Percentiles rank a stretch among this genome's conserved stretches.
These are phyloP conservation scores for Colletotrichum sublineola DNA, from an alignment of 2,329 filamentous ascomycete genomes.

Conservation along the genomic window DNA sequence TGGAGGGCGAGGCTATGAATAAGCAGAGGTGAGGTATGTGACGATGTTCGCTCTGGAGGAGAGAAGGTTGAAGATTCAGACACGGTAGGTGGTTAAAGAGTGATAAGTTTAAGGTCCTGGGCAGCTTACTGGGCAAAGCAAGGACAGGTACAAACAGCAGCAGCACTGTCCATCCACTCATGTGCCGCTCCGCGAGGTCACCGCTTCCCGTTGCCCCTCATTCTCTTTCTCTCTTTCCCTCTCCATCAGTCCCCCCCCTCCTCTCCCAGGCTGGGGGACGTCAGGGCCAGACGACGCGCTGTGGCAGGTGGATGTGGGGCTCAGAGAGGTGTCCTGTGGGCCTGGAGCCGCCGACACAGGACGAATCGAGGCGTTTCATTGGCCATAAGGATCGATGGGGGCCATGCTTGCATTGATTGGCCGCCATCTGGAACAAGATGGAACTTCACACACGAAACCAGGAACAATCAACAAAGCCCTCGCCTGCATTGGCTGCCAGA, in stretches of 20 bases:
- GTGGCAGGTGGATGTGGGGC: slow-evolving; percentile 25
- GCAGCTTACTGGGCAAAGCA: not conserved
- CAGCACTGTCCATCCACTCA: slow-evolving; percentile 1
- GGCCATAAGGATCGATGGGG: not conserved
- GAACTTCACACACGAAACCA: slow-evolving; percentile 43
- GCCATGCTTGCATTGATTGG: slow-evolving; percentile 37
- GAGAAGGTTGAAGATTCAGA: slow-evolving; percentile 31
- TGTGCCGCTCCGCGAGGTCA: slow-evolving; percentile 24
- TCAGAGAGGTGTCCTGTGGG: slow-evolving; percentile 17
- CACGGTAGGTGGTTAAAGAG: slow-evolving; percentile 1
- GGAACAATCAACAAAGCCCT: slow-evolving; percentile 30
- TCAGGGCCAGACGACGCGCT: slow-evolving; percentile 24
- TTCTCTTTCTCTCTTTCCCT: slow-evolving; percentile 2
- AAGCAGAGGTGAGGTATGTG: slow-evolving; percentile 20
- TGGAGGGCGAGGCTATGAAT: slow-evolving; percentile 17
- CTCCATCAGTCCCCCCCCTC: not conserved
- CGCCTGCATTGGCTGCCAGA: slow-evolving; percentile 1
- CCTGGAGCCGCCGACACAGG: slow-evolving; percentile 7
- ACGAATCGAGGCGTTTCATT: slow-evolving; percentile 10
- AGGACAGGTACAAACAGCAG: not conserved
- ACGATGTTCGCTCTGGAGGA: slow-evolving; percentile 39
- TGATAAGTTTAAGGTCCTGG: slow-evolving; percentile 8
- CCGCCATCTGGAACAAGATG: slow-evolving; percentile 40
- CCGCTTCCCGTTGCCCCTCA: slow-evolving; percentile 40
- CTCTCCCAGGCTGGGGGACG: not conserved